These are phyloP conservation scores for Colletotrichum musicola DNA, from an alignment of 2,329 filamentous ascomycete genomes.

Conservation along the genomic window DNA sequence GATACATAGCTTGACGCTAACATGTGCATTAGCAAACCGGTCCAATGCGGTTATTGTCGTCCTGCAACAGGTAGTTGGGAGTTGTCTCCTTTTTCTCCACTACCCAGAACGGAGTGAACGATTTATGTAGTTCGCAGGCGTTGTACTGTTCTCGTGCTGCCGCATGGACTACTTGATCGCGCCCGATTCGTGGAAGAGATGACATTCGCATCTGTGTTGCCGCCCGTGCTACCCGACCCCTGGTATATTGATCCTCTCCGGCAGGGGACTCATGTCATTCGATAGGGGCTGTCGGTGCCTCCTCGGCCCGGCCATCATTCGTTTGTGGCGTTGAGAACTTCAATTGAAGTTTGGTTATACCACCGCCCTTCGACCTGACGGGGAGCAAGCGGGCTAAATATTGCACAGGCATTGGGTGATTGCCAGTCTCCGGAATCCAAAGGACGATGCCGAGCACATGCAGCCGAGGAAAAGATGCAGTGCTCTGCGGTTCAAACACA, in stretches of 20 bases:
- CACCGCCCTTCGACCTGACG: not conserved
- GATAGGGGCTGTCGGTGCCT: not conserved
- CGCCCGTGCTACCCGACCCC: slow-evolving; percentile 23
- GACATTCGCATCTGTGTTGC: not conserved
- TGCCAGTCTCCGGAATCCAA: too few species aligned
- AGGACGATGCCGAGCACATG: slow-evolving; percentile 8
- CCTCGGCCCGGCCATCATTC: not conserved
- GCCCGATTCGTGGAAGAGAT: slow-evolving; percentile 28
- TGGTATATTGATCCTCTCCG: not conserved
- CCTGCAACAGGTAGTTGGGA: too few species aligned
- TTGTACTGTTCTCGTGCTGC: too few species aligned
- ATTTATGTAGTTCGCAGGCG: not conserved
- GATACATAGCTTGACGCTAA: too few species aligned
- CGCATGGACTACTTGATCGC: not conserved
- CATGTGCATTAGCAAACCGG: too few species aligned
- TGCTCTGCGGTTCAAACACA: not conserved
- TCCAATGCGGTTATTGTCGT: too few species aligned
- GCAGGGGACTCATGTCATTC: not conserved
- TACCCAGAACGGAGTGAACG: not conserved
- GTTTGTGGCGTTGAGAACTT: not conserved
- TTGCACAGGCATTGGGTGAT: too few species aligned
- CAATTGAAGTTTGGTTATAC: not conserved
- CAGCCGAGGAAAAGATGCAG: slow-evolving; percentile 6
- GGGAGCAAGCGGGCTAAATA: too few species aligned
- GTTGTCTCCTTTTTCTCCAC: too few species aligned